phyloP scores from a whole-genome alignment of 2,329 filamentous ascomycete genomes.

The Claviceps spartinae region DNA sequence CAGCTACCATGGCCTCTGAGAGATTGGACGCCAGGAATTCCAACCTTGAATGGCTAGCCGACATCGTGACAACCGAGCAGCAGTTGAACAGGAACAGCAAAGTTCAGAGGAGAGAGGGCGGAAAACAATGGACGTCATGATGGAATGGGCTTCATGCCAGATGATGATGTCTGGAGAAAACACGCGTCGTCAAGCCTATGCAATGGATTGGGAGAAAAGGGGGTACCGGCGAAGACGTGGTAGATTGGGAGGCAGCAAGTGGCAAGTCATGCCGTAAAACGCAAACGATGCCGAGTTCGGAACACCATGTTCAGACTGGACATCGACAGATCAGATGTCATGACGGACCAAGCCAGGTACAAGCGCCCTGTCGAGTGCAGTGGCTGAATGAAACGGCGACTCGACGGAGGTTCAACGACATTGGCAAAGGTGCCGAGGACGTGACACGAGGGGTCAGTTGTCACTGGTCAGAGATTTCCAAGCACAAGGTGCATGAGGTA shows the following conservation, averaged over 20 bases:
- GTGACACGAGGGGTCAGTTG: not conserved
- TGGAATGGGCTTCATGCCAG: conserved; percentile 17
- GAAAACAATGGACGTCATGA: conserved; percentile 22
- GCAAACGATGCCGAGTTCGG: not conserved
- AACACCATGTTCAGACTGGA: not conserved
- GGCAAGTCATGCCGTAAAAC: not conserved
- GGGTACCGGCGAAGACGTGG: not conserved
- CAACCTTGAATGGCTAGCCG: conserved; percentile 13
- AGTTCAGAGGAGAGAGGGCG: conserved; percentile 22
- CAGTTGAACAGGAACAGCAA: conserved; percentile 11
- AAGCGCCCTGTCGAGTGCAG: not conserved
- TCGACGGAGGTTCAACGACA: not conserved
- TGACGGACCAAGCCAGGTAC: not conserved
- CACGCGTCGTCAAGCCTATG: not conserved
- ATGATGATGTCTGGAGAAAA: conserved; percentile 1
- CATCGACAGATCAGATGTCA: not conserved
- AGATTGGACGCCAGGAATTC: not conserved
- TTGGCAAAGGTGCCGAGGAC: not conserved
- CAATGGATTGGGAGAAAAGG: not conserved
- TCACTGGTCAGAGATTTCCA: not conserved
- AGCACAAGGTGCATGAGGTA: not conserved
- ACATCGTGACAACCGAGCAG: conserved; percentile 14
- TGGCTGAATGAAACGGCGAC: not conserved
- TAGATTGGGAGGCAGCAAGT: not conserved
- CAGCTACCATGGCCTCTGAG: not conserved